Base-by-base conservation (phyloP, 306 rosid genomes). In the Herpetospermum pedunculosum region DNA sequence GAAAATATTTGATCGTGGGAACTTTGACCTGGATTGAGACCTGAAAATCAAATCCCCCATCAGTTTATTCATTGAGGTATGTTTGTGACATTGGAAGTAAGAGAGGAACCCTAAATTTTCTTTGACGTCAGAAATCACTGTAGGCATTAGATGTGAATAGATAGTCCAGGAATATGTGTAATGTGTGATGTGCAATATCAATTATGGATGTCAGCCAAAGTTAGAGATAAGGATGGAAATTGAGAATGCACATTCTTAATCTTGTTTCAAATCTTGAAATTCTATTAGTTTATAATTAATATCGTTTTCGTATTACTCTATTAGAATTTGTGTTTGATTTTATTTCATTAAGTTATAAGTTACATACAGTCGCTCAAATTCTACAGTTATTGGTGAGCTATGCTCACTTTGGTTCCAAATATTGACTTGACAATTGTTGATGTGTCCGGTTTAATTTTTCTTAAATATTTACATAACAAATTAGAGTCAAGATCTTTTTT, bases 11-110 rank as follows among this genome's bases (percentile, higher is more conserved):
- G 86, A 86, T 89, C 62, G 55, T 83, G 72, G 97, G 98, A 79
- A 73, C 88, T 65, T 77, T 94, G 84, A 84, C 96, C 40, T 91
- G 98, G 96, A 87, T 86, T 55, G 99, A 91, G 81, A 88, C 95
- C 32, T 89, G 83, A 90, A 28, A 72, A 41, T 48, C 26, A 23
- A 40, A 28, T 19, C n/a, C 32, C 41, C 18, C 9, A 4, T n/a
- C n/a, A 34, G 15, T 46, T 44, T 26, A 9, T 14, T 46, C 26
- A 0, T 69, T 43, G n/a, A n/a, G n/a, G n/a, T n/a, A 44, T 43
- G 21, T 67, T 65, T 40, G 21, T 21, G 53, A 67, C 52, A 41
- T 1, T 25, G 46, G 16, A 35, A 62, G 47, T n/a, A n/a, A 60
- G 16, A 35, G 30, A 37, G 29, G 70, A 21, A 37, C 25, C 48